These are phyloP conservation scores for Pinus taeda DNA, from an alignment of 75 land plant genomes.

Conservation along the genomic window DNA sequence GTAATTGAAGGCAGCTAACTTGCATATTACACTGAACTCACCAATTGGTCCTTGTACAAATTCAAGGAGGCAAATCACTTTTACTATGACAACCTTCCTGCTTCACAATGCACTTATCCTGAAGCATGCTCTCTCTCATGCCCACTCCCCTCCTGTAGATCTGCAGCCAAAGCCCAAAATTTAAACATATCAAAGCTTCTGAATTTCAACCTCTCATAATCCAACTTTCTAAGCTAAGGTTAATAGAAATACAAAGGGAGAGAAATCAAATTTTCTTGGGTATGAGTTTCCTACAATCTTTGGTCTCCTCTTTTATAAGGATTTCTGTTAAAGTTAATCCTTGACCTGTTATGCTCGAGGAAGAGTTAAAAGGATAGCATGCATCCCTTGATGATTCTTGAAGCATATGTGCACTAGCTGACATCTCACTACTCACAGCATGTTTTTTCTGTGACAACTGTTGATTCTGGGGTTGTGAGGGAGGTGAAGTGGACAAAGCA, in stretches of 20 bases:
- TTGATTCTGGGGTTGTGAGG: not conserved
- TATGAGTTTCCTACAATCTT: not conserved
- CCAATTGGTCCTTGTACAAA: conserved; percentile 7
- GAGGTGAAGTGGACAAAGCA: not conserved
- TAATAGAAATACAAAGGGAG: not conserved
- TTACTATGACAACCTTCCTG: not conserved
- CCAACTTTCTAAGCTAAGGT: not conserved
- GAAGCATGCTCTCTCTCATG: conserved; percentile 2
- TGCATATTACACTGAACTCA: conserved; percentile 4
- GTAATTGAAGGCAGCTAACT: not conserved
- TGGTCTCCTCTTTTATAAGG: not conserved
- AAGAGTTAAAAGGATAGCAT: not conserved
- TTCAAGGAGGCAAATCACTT: not conserved
- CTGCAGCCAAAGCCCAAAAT: conserved; percentile 4
- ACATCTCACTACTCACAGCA: not conserved
- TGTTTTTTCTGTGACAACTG: not conserved
- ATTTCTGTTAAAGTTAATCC: not conserved
- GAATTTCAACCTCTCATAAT: not conserved
- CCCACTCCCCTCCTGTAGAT: conserved; percentile 4
- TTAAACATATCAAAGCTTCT: not conserved
- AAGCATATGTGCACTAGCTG: conserved; percentile 7
- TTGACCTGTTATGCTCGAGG: not conserved
- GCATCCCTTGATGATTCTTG: conserved; percentile 8
- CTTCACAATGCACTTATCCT: not conserved
- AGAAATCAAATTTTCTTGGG: not conserved